phyloP scores from a whole-genome alignment of 2,329 filamentous ascomycete species.

The Paecilomyces dactylethromorphus region DNA sequence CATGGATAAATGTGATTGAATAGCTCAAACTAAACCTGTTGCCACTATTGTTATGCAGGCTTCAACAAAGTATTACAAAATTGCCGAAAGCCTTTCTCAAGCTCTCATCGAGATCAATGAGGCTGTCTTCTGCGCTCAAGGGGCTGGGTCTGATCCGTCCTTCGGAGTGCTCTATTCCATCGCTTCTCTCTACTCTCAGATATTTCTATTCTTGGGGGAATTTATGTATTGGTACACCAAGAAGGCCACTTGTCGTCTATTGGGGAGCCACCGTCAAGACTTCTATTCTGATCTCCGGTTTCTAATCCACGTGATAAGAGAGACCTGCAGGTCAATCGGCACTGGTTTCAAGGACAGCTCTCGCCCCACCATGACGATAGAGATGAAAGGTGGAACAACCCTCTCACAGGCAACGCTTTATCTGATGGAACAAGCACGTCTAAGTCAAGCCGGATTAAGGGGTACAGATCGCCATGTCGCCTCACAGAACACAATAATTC shows the following conservation, averaged over 20 bases:
- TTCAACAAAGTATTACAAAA: slow-evolving; percentile 25
- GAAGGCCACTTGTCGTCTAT: slow-evolving; percentile 24
- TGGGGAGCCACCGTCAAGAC: slow-evolving; percentile 29
- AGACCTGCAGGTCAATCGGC: slow-evolving; percentile 14
- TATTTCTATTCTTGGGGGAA: slow-evolving; percentile 30
- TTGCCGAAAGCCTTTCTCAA: slow-evolving; percentile 27
- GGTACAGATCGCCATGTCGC: slow-evolving; percentile 23
- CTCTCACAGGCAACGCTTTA: slow-evolving; percentile 15
- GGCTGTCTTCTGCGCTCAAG: slow-evolving; percentile 15
- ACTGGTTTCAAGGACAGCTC: slow-evolving; percentile 10
- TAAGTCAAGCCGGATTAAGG: slow-evolving; percentile 26
- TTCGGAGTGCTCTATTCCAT: slow-evolving; percentile 14
- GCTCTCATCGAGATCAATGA: slow-evolving; percentile 26
- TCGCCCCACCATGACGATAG: slow-evolving; percentile 14
- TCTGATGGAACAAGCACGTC: slow-evolving; percentile 23
- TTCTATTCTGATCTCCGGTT: slow-evolving; percentile 26
- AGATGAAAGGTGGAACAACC: slow-evolving; percentile 6
- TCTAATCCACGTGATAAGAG: slow-evolving; percentile 24
- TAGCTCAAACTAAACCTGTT: slow-evolving; percentile 1
- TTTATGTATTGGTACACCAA: slow-evolving; percentile 33
- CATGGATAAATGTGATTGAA: neutral
- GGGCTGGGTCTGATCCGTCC: slow-evolving; percentile 4
- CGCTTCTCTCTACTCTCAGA: slow-evolving; percentile 25
- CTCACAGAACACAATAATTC: slow-evolving; percentile 28
- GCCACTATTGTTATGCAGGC: slow-evolving; percentile 15